Evolutionary conservation across 768 basidiomycete species (phyloP).

Genomic region (Epithele typhae): DNA sequence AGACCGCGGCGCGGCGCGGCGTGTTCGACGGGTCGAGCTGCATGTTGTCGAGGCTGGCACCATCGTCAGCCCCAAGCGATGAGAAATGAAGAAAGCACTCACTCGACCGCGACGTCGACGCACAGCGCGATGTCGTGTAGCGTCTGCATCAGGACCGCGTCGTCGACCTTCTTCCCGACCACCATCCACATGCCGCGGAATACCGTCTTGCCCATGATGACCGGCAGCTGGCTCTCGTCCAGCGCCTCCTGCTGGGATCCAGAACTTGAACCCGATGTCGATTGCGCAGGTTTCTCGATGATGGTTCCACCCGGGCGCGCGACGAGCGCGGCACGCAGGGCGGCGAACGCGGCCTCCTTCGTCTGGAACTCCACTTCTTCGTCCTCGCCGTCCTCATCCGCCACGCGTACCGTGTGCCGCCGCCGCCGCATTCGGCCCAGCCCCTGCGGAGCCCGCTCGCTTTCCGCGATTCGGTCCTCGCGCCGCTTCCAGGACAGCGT

Average conservation of each 20-base stretch:
- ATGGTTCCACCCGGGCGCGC: no score
- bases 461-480: not conserved
- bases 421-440: not conserved
- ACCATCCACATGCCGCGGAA: constrained; percentile 8
- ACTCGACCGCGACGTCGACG: not conserved
- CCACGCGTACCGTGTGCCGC: constrained; percentile 6
- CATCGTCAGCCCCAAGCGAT: no score
- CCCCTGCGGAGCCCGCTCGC: not conserved
- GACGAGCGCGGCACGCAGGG: no score
- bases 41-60: no score
- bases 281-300: no score
- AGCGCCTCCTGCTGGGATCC: no score
- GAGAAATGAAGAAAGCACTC: not conserved
- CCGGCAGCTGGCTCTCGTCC: no score
- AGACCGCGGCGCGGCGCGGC: no score
- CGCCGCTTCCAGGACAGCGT: constrained; percentile 10
- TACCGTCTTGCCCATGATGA: not conserved
- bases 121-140: constrained; percentile 8
- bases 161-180: constrained; percentile 6
- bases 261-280: no score
- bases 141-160: constrained; percentile 8
- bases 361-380: not conserved
- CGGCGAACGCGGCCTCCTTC: no score
- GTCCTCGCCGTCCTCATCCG: not conserved
- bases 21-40: no score